A percentile compares a stretch with the other conserved stretches of the same genome.
phyloP scores from a whole-genome alignment of 352 stramenopile species.

The Phytophthora cactorum region DNA sequence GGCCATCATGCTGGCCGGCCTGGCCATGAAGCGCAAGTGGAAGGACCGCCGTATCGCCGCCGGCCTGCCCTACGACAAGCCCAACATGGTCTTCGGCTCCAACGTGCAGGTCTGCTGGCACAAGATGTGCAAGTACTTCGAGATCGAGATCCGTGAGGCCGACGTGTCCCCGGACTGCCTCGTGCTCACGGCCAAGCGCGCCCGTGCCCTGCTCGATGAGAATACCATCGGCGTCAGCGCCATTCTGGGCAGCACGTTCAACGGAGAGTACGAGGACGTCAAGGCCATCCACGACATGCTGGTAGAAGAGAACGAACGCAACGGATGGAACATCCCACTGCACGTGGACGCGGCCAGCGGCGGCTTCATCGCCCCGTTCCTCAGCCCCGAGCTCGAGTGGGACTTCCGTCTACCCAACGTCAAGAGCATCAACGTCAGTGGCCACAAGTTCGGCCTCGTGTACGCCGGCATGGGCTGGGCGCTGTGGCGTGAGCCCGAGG shows the following conservation, averaged over 20 bases:
- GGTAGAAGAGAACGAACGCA: slow-evolving; percentile 80
- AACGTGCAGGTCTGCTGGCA: slow-evolving; percentile 95
- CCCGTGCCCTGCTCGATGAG: slow-evolving; percentile 84
- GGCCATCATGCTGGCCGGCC: slow-evolving; percentile 90
- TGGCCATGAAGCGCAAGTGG: slow-evolving; percentile 94
- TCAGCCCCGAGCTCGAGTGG: slow-evolving; percentile 89
- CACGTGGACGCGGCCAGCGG: slow-evolving; percentile 93
- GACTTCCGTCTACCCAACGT: slow-evolving; percentile 92
- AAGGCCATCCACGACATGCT: slow-evolving; percentile 92
- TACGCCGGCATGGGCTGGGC: slow-evolving; percentile 95
- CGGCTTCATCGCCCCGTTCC: slow-evolving; percentile 93
- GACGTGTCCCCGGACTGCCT: slow-evolving; percentile 87
- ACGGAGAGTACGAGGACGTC: slow-evolving; percentile 93
- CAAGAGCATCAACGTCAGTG: slow-evolving; percentile 94
- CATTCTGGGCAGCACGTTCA: slow-evolving; percentile 94
- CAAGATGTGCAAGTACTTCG: slow-evolving; percentile 96
- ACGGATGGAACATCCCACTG: slow-evolving; percentile 86
- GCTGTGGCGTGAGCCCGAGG: slow-evolving; percentile 82
- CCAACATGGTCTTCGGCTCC: slow-evolving; percentile 93
- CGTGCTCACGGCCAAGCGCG: slow-evolving; percentile 84
- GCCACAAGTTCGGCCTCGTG: slow-evolving; percentile 94
- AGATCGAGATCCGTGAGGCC: slow-evolving; percentile 91
- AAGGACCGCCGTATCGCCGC: slow-evolving; percentile 82
- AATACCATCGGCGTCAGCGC: slow-evolving; percentile 93
- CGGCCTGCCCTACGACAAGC: slow-evolving; percentile 82